Conservation (phyloP, 768 basidiomycete species). For the Suillus tomentosus region DNA sequence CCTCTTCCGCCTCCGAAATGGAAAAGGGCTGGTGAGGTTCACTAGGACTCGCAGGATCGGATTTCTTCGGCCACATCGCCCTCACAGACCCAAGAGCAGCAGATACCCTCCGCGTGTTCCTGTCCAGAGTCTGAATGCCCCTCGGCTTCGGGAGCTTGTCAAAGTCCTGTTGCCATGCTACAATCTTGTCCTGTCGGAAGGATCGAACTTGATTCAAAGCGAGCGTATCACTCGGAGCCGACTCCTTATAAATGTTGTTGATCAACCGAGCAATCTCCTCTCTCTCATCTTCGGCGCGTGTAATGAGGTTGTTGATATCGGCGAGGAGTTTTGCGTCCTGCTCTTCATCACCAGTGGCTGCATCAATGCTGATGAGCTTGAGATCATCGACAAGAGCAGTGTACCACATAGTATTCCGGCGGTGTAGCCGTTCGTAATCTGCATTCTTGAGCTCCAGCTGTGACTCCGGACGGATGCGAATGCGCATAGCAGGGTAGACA, state of each 20-base stretch:
- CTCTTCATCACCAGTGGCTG: conserved; percentile 77
- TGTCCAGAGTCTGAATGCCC: conserved; percentile 49
- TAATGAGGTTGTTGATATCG: conserved; percentile 67
- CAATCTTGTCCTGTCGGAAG: conserved; percentile 88
- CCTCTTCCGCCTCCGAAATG: conserved; percentile 77
- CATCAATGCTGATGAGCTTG: conserved; percentile 75
- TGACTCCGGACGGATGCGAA: conserved; percentile 83
- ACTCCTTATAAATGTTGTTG: conserved; percentile 79
- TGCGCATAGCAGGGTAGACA: conserved; percentile 84
- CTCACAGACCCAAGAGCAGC: conserved; percentile 65
- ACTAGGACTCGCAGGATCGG: conserved; percentile 55
- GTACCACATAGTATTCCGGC: conserved; percentile 75
- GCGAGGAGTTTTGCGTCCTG: conserved; percentile 61
- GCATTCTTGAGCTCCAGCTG: conserved; percentile 88
- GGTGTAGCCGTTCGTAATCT: conserved; percentile 81
- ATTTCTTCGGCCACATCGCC: conserved; percentile 69
- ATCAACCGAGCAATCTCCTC: conserved; percentile 73
- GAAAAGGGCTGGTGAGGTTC: conserved; percentile 59
- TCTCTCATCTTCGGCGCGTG: conserved; percentile 72
- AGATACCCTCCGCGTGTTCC: conserved; percentile 54
- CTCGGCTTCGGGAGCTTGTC: conserved; percentile 79
- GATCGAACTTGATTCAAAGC: conserved; percentile 85
- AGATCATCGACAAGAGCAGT: conserved; percentile 74
- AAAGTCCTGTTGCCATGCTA: conserved; percentile 96
- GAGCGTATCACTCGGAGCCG: conserved; percentile 80